Evolutionary conservation across 139 green algal genomes (phyloP).

Genomic region (Closterium sp.): DNA sequence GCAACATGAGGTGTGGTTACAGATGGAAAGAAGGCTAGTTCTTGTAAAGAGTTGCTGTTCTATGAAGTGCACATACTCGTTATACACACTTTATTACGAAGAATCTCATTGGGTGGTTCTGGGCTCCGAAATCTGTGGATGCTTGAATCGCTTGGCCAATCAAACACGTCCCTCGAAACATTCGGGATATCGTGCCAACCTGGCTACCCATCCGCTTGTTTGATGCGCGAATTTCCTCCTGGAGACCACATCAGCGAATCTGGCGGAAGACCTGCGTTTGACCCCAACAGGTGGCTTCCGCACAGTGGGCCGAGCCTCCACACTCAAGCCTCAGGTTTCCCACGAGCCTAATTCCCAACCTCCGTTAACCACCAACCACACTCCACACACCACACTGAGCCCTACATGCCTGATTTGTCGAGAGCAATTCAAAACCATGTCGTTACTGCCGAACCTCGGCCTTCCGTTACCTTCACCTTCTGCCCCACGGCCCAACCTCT

Average conservation of each 20-base stretch:
- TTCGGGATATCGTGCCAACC: not conserved
- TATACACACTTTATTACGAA: not conserved
- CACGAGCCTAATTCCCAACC: too few relatives aligned
- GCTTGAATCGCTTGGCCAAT: not conserved
- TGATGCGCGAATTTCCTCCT: not conserved
- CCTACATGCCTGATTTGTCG: too few relatives aligned
- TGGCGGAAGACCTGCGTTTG: not conserved
- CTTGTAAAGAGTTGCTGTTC: not conserved
- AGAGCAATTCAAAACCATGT: too few relatives aligned
- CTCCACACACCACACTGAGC: too few relatives aligned
- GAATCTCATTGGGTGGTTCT: not conserved
- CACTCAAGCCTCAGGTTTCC: too few relatives aligned
- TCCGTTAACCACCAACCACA: too few relatives aligned
- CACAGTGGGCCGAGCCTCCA: not conserved
- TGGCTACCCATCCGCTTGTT: not conserved
- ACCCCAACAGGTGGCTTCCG: not conserved
- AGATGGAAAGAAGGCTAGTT: slow-evolving; percentile 42
- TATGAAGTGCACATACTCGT: too few relatives aligned
- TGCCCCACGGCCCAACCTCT: too few relatives aligned
- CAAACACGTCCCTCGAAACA: not conserved
- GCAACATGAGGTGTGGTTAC: slow-evolving; percentile 42
- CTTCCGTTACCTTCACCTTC: too few relatives aligned
- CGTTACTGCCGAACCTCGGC: too few relatives aligned
- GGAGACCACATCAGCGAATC: not conserved
- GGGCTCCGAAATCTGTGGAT: not conserved